These are phyloP conservation scores for Lipomyces sp. DNA, from an alignment of 805 yeast genomes.

Conservation along the genomic window DNA sequence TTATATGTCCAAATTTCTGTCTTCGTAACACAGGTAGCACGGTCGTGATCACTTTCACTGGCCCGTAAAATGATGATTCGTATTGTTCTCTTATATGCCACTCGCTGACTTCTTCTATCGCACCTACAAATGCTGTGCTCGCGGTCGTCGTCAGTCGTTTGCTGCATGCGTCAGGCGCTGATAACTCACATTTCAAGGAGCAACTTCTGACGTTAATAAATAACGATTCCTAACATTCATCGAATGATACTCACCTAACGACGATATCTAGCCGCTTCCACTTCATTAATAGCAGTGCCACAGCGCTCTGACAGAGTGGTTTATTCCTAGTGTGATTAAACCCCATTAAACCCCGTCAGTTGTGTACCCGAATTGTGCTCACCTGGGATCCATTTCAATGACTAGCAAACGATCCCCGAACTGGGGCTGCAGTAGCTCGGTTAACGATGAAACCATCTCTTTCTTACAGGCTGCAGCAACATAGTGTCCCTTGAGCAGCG, in stretches of 20 bases:
- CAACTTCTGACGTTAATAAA: slow-evolving; percentile 14
- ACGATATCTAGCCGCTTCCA: slow-evolving; percentile 38
- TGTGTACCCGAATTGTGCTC: background rate
- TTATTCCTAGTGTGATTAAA: slow-evolving; percentile 22
- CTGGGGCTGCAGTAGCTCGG: slow-evolving; percentile 14
- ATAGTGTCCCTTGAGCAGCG: slow-evolving; percentile 26
- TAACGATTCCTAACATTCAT: background rate
- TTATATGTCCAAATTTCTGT: slow-evolving; percentile 42
- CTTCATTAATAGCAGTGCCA: slow-evolving; percentile 25
- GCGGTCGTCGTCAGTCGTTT: background rate
- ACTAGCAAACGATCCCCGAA: slow-evolving; percentile 28
- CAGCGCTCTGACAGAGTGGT: slow-evolving; percentile 38
- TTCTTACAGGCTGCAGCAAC: slow-evolving; percentile 35
- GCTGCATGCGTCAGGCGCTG: background rate
- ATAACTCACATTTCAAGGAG: slow-evolving; percentile 17
- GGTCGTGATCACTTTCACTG: slow-evolving; percentile 41
- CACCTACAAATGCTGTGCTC: slow-evolving; percentile 33
- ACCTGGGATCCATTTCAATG: slow-evolving; percentile 33
- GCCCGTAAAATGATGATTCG: slow-evolving; percentile 37
- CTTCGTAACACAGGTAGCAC: slow-evolving; percentile 40
- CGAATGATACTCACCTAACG: slow-evolving; percentile 22
- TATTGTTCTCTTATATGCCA: slow-evolving; percentile 39
- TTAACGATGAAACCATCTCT: slow-evolving; percentile 7
- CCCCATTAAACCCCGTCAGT: background rate
- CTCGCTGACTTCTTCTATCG: slow-evolving; percentile 38